Base-by-base conservation (phyloP, 768 basidiomycete genomes). In the Termitomyces sp. region DNA sequence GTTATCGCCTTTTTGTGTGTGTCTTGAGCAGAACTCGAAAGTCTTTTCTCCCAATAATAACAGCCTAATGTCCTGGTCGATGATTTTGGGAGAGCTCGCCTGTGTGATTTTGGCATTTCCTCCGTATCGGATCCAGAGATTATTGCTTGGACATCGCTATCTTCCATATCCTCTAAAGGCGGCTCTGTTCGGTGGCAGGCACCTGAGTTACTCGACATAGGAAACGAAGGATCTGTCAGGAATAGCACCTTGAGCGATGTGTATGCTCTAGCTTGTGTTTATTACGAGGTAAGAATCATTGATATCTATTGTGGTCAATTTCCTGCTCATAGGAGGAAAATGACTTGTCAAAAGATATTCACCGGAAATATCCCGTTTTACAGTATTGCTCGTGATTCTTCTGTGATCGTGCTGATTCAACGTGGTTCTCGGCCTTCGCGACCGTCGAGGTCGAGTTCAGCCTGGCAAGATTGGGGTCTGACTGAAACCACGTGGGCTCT, bases 141-240 rank as follows among this genome's bases (percentile, higher is more conserved):
- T 10, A 22, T 51, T 5, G 26, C 22, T 10, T 7, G 34, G 3
- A 50, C 49, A 24, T 50, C 49, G 4, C 49, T 34, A 34, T 50
- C 49, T 9, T 20, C 33, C 4, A 22, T 13, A 16, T 33, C 18
- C 2, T n/a, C 5, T 12, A 22, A n/a, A 2, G n/a, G n/a, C n/a
- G 55, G 55, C n/a, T 49, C 47, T 28, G 10, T 49, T 41, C 46
- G 55, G 4, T 56, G 55, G 45, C 47, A 49, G 15, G 55, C 47
- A 2, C 54, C 54, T 37, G 54, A 55, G 15, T 44, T 55, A 13
- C 41, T 49, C 20, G 54, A 47, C 22, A 45, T 36, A 33, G 45
- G 48, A 47, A 24, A 24, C 18, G 36, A 56, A 18, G 26, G 41
- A 39, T 34, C 36, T 9, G 48, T 49, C 18, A 49, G 18, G 16